Evolutionary conservation across 2,329 filamentous ascomycete genomes (phyloP), one percentile per base, ranked within the genome.

Genomic region (Colletotrichum sp.): DNA sequence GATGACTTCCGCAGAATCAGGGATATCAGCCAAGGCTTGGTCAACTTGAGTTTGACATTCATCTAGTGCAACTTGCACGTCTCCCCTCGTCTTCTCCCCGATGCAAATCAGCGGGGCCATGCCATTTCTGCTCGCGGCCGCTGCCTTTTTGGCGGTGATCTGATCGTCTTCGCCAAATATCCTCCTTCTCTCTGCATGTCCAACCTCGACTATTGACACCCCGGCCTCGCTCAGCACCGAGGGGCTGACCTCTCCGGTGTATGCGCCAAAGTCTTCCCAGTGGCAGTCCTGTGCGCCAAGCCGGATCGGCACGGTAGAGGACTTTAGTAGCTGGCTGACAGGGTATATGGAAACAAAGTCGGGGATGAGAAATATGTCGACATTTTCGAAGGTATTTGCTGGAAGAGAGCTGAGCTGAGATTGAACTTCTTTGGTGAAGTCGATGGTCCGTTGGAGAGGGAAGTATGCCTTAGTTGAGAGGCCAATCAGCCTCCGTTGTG

Each of bases 401-500:
- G 81, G 39, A 86, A 71, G 81, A 28, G 88, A 84, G 24, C 87
- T 82, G 52, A 90, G 82, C 10, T 87, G 87, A 34, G 85, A 78
- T 16, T 91, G 84, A 18, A 94, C 83, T 8, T 85, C 84, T 67
- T 83, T 79, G 81, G 91, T 85, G 81, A 93, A 93, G 71, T 88
- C 81, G 62, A 89, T 85, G 2, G 94, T 96, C 76, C 89, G 88
- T 13, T 89, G 85, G 10, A 93, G 89, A 77, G 93, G 91, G 85
- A 96, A 96, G 89, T 96, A 96, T 91, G 95, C 94, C 81, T 96
- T 96, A 52, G 94, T 91, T 63, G 92, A 94, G 78, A 95, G 92
- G 83, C 94, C 94, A 76, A 96, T 88, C 76, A 96, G 88, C 80
- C 92, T 92, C 81, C 91, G 91, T 63, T 63, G 57, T 10, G 65